Base-by-base conservation (phyloP, 140 eudicot species). In the Oenanthe javanica region DNA sequence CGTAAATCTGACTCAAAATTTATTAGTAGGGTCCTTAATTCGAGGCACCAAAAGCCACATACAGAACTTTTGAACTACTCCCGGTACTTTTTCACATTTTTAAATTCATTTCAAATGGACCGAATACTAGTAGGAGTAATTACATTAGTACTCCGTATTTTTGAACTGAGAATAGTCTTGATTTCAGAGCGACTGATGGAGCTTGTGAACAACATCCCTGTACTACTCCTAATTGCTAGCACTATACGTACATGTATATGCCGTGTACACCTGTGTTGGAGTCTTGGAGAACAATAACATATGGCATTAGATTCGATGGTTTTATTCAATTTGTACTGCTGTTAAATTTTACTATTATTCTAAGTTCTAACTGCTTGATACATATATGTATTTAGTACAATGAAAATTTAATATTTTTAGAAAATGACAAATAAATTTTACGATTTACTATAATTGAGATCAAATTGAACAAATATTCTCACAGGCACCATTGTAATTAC, bases 161-260 rank as follows among this genome's bases (percentile, higher is more conserved):
- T 57, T 19, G 10, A 57, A 57, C 13, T 23, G n/a, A 47, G 31
- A 14, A 23, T 19, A 12, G 43, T 75, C 78, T 75, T n/a, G 78
- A 47, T 48, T 75, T 75, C 78, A 75, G 78, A 43, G 75, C 46
- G 19, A 55, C 73, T 78, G 81, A 61, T 36, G 2, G 40, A 36
- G 55, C 67, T 80, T 70, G 77, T 70, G 14, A 74, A 45, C 46
- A 63, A 74, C 80, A 75, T 81, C 70, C 80, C 80, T 81, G 63
- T 47, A 1, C 2, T 6, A 18, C 66, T 21, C 66, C 27, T 21
- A 8, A 18, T 64, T 27, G 45, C 45, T 66, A 66, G 42, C 66
- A 57, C 21, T 19, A 4, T 55, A 18, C 63, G 1, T 16, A 23
- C 16, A 52, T 16, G 19, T 52, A 4, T 52, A 55, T 54, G 3